phyloP scores from a whole-genome alignment of 164 flowering plant genomes.

The Brasenia schreberi region DNA sequence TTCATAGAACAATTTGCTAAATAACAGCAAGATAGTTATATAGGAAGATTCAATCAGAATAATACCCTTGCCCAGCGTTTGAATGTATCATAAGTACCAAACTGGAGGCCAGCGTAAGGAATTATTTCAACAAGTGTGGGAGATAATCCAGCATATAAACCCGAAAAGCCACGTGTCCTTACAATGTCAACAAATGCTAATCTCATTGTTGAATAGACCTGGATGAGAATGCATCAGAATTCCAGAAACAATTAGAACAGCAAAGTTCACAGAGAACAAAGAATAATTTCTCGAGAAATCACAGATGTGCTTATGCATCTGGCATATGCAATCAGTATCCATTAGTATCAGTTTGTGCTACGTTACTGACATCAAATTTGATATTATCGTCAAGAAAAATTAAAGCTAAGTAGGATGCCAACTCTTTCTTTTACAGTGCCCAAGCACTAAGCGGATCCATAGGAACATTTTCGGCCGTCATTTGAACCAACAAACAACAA shows the following conservation, averaged over 20 bases:
- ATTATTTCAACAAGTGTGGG: slow-evolving; percentile 91
- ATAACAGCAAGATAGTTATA: neutral
- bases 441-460: no score
- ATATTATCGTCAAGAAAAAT: no score
- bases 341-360: neutral
- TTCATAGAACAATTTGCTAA: no score
- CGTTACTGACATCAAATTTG: neutral
- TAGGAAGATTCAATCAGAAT: neutral
- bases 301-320: neutral
- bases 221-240: neutral
- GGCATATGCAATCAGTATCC: neutral
- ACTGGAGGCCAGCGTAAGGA: slow-evolving; percentile 96
- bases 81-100: slow-evolving; percentile 92
- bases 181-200: slow-evolving; percentile 67
- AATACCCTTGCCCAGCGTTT: slow-evolving; percentile 87
- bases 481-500: no score
- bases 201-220: slow-evolving; percentile 85
- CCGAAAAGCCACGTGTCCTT: slow-evolving; percentile 59
- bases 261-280: no score
- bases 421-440: no score
- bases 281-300: neutral
- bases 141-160: slow-evolving; percentile 83
- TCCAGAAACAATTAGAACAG: neutral
- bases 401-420: no score
- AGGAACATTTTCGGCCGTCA: no score